Base-by-base conservation (phyloP, 495 filamentous ascomycete species). In the Talaromyces thailandensis region DNA sequence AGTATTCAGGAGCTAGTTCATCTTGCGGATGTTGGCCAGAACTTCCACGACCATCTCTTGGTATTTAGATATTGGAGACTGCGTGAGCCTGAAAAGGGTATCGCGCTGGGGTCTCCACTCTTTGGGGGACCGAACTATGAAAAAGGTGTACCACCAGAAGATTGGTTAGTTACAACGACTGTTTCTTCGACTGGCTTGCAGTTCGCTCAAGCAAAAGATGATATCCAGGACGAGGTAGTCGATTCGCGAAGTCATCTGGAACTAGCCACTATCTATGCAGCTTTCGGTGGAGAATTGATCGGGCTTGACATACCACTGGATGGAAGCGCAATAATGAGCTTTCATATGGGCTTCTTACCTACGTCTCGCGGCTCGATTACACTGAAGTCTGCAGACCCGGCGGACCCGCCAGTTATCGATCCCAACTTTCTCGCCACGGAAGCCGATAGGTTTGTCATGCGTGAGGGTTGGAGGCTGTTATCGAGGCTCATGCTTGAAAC, bases 21-120 rank as follows among this genome's bases (percentile, higher is more conserved):
- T 56, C 45, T 64, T 1, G 72, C 72, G 18, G 67, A 68, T 16
- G 74, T 79, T 6, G 75, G 76, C 6, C 55, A 64, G 53, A 76
- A 77, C 56, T 65, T 75, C 35, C 66, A 66, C 55, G 73, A 79
- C 58, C 75, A 78, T 63, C 68, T 64, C 29, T 4, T 26, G 25
- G 7, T 57, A 0, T 55, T 25, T 26, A 23, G 26, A 18, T 26
- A 25, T 6, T 57, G 23, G 23, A 29, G 35, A n/a, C 18, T 57
- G 55, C 55, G 55, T 16, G 31, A 35, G 21, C 55, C 55, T 26
- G 28, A 57, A 32, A 24, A 28, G 4, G 55, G 55, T 32, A 1
- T 57, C 16, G 55, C 55, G 9, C 35, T 57, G 25, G 55, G 28
- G 2, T 43, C 23, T 24, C 31, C 55, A 9, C 31, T 16, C 16